phyloP scores from a whole-genome alignment of 2,329 filamentous ascomycete species.

The Fusarium clavum region DNA sequence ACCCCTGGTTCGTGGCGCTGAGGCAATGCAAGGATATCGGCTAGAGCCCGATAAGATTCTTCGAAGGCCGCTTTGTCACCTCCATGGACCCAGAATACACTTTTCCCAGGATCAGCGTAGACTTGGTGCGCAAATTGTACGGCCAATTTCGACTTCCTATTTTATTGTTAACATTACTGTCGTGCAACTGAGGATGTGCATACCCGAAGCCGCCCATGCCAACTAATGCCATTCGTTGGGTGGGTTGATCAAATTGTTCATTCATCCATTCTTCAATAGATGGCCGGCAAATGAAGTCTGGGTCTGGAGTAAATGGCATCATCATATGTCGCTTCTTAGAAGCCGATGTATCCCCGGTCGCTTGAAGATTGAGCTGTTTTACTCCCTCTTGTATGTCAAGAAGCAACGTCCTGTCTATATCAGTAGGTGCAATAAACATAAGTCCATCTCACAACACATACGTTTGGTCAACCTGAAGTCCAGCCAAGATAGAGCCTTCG shows the following conservation, averaged over 20 bases:
- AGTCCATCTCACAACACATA: neutral
- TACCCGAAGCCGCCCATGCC: conserved; percentile 45
- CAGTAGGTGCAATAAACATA: neutral
- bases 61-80: conserved; percentile 50
- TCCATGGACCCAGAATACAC: conserved; percentile 55
- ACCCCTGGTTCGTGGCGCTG: conserved; percentile 46
- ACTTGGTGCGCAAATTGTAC: conserved; percentile 53
- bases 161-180: neutral
- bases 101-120: conserved; percentile 43
- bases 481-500: neutral
- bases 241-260: conserved; percentile 34
- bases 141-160: conserved; percentile 46
- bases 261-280: conserved; percentile 44
- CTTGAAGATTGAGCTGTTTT: neutral
- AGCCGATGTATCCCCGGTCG: neutral
- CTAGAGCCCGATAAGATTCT: conserved; percentile 51
- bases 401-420: neutral
- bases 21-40: conserved; percentile 46
- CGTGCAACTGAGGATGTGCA: accelerated
- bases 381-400: neutral
- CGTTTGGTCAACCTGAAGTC: conserved; percentile 19
- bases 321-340: neutral
- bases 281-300: conserved; percentile 46
- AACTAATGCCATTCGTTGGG: conserved; percentile 41
- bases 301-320: conserved; percentile 49